Percentiles rank a stretch among this genome's conserved stretches.
Conservation (phyloP, 257 asterid species). For the Datura wrightii region DNA sequence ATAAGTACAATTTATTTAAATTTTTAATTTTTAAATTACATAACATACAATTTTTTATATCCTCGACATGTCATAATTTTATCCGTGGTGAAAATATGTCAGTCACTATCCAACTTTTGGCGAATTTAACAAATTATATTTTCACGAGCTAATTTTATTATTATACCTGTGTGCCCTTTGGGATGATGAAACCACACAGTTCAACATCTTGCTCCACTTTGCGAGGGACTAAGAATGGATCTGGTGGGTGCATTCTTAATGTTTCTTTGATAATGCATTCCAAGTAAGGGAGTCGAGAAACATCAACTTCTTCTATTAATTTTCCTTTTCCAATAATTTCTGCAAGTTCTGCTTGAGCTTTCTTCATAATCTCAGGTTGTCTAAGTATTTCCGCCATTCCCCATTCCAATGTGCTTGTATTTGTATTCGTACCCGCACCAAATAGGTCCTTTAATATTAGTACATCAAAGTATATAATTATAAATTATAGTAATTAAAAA, state of each 20-base stretch:
- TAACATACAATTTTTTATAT: too few relatives aligned
- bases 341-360: constrained; percentile 39
- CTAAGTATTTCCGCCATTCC: constrained; percentile 39
- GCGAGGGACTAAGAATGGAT: constrained; percentile 37
- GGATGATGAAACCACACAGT: constrained; percentile 24
- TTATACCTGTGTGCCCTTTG: constrained; percentile 18
- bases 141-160: too few relatives aligned
- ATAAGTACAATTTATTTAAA: too few relatives aligned
- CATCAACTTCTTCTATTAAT: constrained; percentile 34
- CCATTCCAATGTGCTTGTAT: constrained; percentile 42
- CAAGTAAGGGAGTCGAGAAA: constrained; percentile 42
- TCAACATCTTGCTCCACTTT: constrained; percentile 29
- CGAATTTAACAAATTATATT: too few relatives aligned
- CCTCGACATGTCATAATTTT: too few relatives aligned
- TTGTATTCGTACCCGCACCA: constrained; percentile 40
- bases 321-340: constrained; percentile 34
- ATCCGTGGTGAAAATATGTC: too few relatives aligned
- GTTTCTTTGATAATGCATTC: constrained; percentile 43
- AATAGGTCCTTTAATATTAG: constrained; percentile 31
- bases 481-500: neutral
- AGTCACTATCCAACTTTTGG: too few relatives aligned
- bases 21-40: too few relatives aligned
- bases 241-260: constrained; percentile 42
- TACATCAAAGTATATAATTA: neutral
- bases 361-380: constrained; percentile 29